Base-by-base conservation (phyloP, 306 rosid species). In the Cyamopsis tetragonoloba region DNA sequence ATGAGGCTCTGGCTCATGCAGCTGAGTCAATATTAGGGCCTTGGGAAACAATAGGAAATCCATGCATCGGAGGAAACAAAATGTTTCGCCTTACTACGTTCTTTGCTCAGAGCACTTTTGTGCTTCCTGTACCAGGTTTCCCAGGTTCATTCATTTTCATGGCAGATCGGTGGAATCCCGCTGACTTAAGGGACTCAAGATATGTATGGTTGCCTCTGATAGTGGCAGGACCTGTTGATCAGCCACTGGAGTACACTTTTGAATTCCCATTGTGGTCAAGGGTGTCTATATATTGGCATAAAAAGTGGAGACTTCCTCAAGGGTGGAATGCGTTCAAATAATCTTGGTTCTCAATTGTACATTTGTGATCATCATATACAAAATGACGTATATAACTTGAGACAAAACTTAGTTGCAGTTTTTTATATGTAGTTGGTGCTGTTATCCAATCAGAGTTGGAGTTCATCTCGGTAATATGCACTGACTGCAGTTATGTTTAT, bases 191-290 rank as follows among this genome's bases (percentile, higher is more conserved):
- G 68, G 91, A 90, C 84, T 95, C 99, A 0, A 83, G 99, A 78
- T 95, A 95, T 72, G 77, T 95, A 35, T 95, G 97, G 99, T 74
- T 95, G 83, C 99, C 99, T 1, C 77, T 95, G 89, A 80, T 90
- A 22, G 92, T 95, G 0, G 92, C 96, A 43, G 99, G 99, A 57
- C 73, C 82, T 7, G 95, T 71, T 35, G 99, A 95, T 83, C 83
- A 79, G 77, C 99, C 99, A 1, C 65, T 90, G 2, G 96, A 95
- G 66, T 83, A 82, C 82, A 91, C 71, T 66, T 95, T 95, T 72
- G 91, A 89, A 54, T 95, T 95, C 68, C 97, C 99, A 9, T 59
- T 87, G 69, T 95, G 99, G 99, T 87, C 96, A n/a, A 80, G 99
- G 74, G 91, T 90, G 49, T 95, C 99, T 0, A 86, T 95, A 68